Evolutionary conservation across 129 eudicot genomes (phyloP), one percentile per base, ranked within the genome.

Genomic region (Daucus carota): DNA sequence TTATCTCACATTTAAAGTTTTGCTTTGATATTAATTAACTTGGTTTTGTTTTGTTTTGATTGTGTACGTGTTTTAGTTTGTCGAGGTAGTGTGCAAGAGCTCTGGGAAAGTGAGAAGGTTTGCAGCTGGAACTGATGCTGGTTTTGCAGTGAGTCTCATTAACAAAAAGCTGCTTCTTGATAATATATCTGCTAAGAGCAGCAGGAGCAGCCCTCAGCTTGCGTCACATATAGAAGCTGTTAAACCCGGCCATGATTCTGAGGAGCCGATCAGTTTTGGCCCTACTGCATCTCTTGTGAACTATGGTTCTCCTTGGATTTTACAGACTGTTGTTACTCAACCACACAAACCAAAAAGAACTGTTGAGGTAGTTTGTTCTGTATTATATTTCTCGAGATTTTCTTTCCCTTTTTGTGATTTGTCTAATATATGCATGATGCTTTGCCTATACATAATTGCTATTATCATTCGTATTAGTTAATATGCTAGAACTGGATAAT

Each of bases 211-310:
- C 54, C 57, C 50, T 38, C 90, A 83, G 28, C 13, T 80, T 74
- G 97, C 87, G 26, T 84, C 81, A 34, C 83, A 86, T 70, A 89
- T 93, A n/a, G 98, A 93, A 84, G 87, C 97, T 0, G 91, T 84
- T 77, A 93, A 93, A 84, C 83, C 80, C 52, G 96, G 86, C 3
- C 7, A 40, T 45, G 98, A 70, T 6, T 28, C 20, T 1, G 74
- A 41, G 60, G 98, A 87, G 57, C 88, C 97, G 2, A 79, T 93
- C 34, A 87, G 75, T 85, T 93, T 93, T 69, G 98, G 97, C 38
- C 97, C 92, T 31, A 88, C 74, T 76, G 86, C 96, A 0, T 40
- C 87, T 71, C 95, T 90, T 13, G 74, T 84, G 0, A 45, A 81
- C 80, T 87, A 90, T 40, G 95, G 95, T 5, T 67, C 80, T 50